Percentiles rank a stretch among this genome's conserved stretches.
phyloP scores from a whole-genome alignment of 2,329 filamentous ascomycete species.

The Beauveria brongniartii region DNA sequence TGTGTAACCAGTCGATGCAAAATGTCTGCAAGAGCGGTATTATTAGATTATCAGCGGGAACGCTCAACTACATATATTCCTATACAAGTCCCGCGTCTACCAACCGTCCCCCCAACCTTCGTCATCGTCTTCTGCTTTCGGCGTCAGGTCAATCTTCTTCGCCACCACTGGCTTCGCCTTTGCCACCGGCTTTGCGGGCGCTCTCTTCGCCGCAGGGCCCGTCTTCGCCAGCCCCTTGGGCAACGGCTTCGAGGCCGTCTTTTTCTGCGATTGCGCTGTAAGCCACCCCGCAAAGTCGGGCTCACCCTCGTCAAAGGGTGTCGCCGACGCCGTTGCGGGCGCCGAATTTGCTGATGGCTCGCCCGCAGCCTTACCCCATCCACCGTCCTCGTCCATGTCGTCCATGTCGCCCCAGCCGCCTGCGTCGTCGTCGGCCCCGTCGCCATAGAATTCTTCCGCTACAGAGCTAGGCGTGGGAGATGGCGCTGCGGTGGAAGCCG shows the following conservation, averaged over 20 bases:
- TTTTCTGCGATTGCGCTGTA: slow-evolving; percentile 73
- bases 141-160: slow-evolving; percentile 65
- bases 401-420: slow-evolving; percentile 69
- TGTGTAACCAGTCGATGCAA: no score
- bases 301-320: slow-evolving; percentile 74
- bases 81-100: slow-evolving; percentile 26
- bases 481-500: slow-evolving; percentile 38
- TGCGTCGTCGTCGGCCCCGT: slow-evolving; percentile 52
- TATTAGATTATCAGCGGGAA: no score
- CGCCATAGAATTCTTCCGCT: slow-evolving; percentile 44
- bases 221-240: slow-evolving; percentile 77
- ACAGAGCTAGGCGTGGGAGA: slow-evolving; percentile 36
- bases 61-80: not conserved
- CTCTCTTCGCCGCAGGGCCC: slow-evolving; percentile 32
- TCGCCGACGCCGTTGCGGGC: slow-evolving; percentile 22
- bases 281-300: slow-evolving; percentile 96
- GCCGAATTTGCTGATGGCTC: slow-evolving; percentile 24
- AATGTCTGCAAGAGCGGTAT: no score
- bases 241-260: slow-evolving; percentile 56
- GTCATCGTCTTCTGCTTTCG: slow-evolving; percentile 53
- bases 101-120: slow-evolving; percentile 61
- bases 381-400: slow-evolving; percentile 39
- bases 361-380: slow-evolving; percentile 30
- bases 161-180: slow-evolving; percentile 39
- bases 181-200: slow-evolving; percentile 25